phyloP scores from a whole-genome alignment of 2,329 filamentous ascomycete genomes.

The Aurifilum marmelostoma region DNA sequence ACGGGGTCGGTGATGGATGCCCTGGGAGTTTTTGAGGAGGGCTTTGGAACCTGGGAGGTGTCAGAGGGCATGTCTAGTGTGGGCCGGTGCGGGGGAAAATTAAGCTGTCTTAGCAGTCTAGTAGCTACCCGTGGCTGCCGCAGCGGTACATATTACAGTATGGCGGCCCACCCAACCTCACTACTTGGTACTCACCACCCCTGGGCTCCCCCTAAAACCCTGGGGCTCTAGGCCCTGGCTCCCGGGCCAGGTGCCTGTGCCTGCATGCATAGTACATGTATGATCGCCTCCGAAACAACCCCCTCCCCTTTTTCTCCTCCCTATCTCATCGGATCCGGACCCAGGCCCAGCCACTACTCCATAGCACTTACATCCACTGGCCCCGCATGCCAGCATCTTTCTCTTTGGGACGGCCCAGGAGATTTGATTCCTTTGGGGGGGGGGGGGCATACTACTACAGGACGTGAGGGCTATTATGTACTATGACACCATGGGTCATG shows the following conservation, averaged over 20 bases:
- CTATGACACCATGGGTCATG: background rate
- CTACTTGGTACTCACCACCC: no score
- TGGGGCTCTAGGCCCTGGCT: slow-evolving; percentile 6
- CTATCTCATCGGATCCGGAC: background rate
- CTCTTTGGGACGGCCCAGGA: background rate
- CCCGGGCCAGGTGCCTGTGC: no score
- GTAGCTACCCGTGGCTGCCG: background rate
- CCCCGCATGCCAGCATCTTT: no score
- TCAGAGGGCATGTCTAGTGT: slow-evolving; percentile 21
- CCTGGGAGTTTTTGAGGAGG: slow-evolving; percentile 5
- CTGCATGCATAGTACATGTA: background rate
- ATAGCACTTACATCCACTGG: no score
- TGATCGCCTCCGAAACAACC: slow-evolving; percentile 3
- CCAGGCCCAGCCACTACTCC: background rate
- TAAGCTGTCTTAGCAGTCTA: background rate
- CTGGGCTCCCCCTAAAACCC: background rate
- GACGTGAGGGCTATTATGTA: background rate
- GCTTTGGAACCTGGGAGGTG: slow-evolving; percentile 15
- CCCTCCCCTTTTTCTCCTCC: background rate
- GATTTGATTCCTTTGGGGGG: background rate
- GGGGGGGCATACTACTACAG: no score
- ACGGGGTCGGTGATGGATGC: background rate
- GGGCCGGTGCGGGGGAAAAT: slow-evolving; percentile 8
- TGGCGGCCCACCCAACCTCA: no score
- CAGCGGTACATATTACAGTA: no score